Base-by-base conservation (phyloP, 1,284 basidiomycete species). In the Meripilus lineatus region DNA sequence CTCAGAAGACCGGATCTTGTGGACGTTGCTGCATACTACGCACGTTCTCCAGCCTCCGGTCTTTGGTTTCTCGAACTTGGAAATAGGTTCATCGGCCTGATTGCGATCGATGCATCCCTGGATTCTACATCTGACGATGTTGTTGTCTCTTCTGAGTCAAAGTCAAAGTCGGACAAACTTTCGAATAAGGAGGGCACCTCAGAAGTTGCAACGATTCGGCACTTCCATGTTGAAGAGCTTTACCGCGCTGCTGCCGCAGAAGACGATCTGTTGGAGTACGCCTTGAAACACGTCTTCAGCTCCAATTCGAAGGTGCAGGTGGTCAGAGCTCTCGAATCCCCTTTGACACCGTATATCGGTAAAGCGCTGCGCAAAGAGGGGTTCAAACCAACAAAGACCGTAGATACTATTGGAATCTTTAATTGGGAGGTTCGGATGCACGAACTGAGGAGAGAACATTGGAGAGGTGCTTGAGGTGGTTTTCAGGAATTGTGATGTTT, bases 61-160 rank as follows among this genome's bases (percentile, higher is more conserved):
- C 70, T 87, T 53, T 87, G 81, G 69, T 69, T 90, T 21, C 71
- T 89, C 32, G 77, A 87, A 55, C 79, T 74, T 46, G 74, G 70
- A 14, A 63, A 68, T 23, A 71, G 68, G 7, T 74, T 86, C 45
- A 69, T 89, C 14, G 89, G 87, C 0, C 66, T 87, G 38, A 69
- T 89, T 46, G 83, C 81, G 6, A 50, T 89, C 15, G 88, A 90
- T 59, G 81, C 80, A 7, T 74, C 68, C 13, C 52, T 49, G 15
- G 70, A 70, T 47, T 64, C 65, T 25, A 56, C 55, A 11, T 66
- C 61, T 32, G 48, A 65, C 47, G 55, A 61, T 30, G 51, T 62
- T 36, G 53, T 57, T 23, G 38, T 50, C 22, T 38, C 46, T 17
- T 33, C 43, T 23, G 50, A 53, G 22, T 40, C 50, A 48, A 54